Conservation (phyloP, 371 early-diverging fungal species). For the Rhizopus microsporus region DNA sequence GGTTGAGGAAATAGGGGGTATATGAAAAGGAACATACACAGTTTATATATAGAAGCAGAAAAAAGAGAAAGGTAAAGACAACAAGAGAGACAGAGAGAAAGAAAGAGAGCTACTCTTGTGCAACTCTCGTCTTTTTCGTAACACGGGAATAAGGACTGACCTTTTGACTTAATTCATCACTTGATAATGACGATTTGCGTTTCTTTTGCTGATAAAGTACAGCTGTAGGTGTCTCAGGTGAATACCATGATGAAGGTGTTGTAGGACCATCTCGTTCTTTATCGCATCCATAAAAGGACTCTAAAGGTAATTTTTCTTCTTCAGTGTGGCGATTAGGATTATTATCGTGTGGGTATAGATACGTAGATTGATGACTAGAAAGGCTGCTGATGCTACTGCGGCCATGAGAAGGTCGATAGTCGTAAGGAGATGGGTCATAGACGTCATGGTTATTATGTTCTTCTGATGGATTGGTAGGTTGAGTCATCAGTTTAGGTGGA, state of each 20-base stretch:
- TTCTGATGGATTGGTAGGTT: background rate
- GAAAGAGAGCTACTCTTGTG: background rate
- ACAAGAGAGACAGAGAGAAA: background rate
- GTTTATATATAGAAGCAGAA: too few species aligned
- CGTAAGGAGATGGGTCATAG: slow-evolving; percentile 6
- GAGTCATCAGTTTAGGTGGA: slow-evolving; percentile 5
- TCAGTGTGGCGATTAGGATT: slow-evolving; percentile 9
- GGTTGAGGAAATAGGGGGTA: too few species aligned
- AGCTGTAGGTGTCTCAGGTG: slow-evolving; percentile 29
- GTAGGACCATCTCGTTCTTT: slow-evolving; percentile 14
- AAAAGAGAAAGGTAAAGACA: background rate
- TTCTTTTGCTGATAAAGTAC: slow-evolving; percentile 20
- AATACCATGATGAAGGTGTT: slow-evolving; percentile 26
- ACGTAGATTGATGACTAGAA: slow-evolving; percentile 22
- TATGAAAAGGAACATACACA: too few species aligned
- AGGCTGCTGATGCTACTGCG: slow-evolving; percentile 22
- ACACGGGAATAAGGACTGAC: background rate
- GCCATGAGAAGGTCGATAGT: slow-evolving; percentile 11
- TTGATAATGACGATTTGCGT: slow-evolving; percentile 7
- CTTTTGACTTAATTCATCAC: background rate
- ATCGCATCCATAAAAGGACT: background rate
- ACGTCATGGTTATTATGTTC: slow-evolving; percentile 8
- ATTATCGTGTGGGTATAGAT: slow-evolving; percentile 10
- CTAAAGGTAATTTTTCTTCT: background rate
- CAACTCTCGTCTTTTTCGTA: background rate